Evolutionary conservation across 208 protist species (phyloP).

Genomic region (Trypanosomatidae sp.): DNA sequence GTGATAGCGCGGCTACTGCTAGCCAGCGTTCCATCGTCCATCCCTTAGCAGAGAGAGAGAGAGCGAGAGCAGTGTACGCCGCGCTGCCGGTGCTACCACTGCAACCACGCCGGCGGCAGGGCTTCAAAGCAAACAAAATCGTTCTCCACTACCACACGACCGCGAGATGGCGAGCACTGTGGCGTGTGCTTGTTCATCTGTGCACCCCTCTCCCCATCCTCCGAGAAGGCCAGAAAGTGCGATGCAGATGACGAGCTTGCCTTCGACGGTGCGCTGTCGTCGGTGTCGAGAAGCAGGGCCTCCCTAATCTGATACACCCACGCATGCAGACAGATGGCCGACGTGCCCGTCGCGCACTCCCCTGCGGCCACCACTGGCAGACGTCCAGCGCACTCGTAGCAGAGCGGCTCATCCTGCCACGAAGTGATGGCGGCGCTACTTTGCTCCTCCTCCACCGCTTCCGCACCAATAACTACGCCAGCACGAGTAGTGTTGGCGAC

Average conservation of each 20-base stretch:
- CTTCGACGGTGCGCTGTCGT: not conserved
- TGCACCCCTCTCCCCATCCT: not conserved
- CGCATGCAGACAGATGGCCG: slow-evolving; percentile 63
- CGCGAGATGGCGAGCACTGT: not conserved
- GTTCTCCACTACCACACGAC: not conserved
- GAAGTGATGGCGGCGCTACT: not conserved
- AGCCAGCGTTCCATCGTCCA: not conserved
- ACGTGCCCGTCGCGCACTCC: slow-evolving; percentile 30
- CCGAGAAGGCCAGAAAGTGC: not conserved
- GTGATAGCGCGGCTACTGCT: not conserved
- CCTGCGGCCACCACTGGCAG: slow-evolving; percentile 53
- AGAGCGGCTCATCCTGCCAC: slow-evolving; percentile 40
- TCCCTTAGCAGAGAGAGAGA: not conserved
- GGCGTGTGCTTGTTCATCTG: not conserved
- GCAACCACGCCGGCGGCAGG: slow-evolving; percentile 15
- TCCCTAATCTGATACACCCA: slow-evolving; percentile 67
- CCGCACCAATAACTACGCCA: not conserved
- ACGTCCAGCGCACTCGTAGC: slow-evolving; percentile 67
- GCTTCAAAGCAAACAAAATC: slow-evolving; percentile 25
- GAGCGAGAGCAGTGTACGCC: not conserved
- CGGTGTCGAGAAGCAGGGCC: slow-evolving; percentile 16
- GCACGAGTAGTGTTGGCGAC: not conserved
- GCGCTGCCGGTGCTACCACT: not conserved
- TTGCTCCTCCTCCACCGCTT: not conserved
- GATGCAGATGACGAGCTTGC: not conserved